Conservation (phyloP, 179 eudicot species). For the Silene vulgaris region DNA sequence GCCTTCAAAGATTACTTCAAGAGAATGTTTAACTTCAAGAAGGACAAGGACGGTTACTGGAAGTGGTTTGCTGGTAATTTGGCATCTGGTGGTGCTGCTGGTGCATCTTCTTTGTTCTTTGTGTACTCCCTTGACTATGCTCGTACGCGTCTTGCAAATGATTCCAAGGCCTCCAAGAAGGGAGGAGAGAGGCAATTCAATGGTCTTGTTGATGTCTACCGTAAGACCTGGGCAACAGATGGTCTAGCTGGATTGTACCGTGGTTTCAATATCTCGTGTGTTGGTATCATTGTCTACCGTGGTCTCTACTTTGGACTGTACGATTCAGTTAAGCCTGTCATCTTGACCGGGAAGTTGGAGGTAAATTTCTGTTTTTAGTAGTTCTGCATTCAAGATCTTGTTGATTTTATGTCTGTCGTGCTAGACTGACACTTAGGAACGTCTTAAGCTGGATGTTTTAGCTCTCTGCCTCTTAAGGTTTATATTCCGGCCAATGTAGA, state of each 20-base stretch:
- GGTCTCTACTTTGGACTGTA: constrained; percentile 76
- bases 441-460: too few species aligned
- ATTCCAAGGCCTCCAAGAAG: constrained; percentile 65
- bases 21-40: constrained; percentile 75
- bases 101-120: constrained; percentile 68
- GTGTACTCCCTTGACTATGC: constrained; percentile 77
- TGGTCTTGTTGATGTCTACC: constrained; percentile 66
- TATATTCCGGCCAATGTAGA: too few species aligned
- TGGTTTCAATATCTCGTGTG: constrained; percentile 71
- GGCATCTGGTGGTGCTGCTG: constrained; percentile 84
- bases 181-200: constrained; percentile 64
- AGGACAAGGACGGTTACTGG: constrained; percentile 79
- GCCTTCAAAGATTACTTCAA: constrained; percentile 82
- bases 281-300: constrained; percentile 69
- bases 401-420: too few species aligned
- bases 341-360: constrained; percentile 60
- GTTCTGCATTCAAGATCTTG: too few species aligned
- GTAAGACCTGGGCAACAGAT: constrained; percentile 55
- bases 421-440: too few species aligned
- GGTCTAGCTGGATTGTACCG: constrained; percentile 77
- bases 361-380: constrained; percentile 18
- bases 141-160: constrained; percentile 67
- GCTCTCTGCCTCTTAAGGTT: too few species aligned
- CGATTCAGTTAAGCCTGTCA: constrained; percentile 66
- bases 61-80: constrained; percentile 74